phyloP scores from a whole-genome alignment of 2,329 filamentous ascomycete genomes.

The Thelonectria olida region DNA sequence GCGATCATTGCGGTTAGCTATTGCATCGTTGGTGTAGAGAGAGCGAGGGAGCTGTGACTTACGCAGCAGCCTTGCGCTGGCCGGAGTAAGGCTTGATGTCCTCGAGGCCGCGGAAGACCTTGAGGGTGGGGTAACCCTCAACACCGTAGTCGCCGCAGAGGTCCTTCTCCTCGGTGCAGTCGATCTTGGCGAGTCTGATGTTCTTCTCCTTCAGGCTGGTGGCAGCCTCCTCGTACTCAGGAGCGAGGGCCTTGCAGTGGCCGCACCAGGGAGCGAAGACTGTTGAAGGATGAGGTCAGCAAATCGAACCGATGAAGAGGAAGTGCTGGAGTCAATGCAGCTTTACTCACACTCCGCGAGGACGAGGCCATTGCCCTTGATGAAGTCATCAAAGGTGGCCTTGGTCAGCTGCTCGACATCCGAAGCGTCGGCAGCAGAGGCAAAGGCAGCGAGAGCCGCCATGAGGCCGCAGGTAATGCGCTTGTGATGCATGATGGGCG shows the following conservation, averaged over 20 bases:
- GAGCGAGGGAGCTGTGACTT: slow-evolving; percentile 46
- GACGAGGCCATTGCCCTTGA: slow-evolving; percentile 86
- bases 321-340: not conserved
- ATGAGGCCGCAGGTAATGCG: slow-evolving; percentile 63
- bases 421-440: slow-evolving; percentile 71
- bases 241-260: slow-evolving; percentile 97
- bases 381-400: slow-evolving; percentile 87
- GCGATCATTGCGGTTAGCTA: slow-evolving; percentile 31
- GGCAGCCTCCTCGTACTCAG: slow-evolving; percentile 89
- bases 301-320: not conserved
- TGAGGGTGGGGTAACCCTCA: slow-evolving; percentile 97
- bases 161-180: slow-evolving; percentile 94
- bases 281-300: slow-evolving; percentile 55
- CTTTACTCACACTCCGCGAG: slow-evolving; percentile 85
- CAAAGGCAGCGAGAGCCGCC: slow-evolving; percentile 64
- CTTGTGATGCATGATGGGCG: slow-evolving; percentile 58
- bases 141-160: slow-evolving; percentile 91
- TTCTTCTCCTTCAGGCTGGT: slow-evolving; percentile 88
- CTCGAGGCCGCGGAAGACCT: slow-evolving; percentile 94
- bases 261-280: slow-evolving; percentile 97
- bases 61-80: slow-evolving; percentile 85
- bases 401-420: slow-evolving; percentile 88
- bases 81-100: slow-evolving; percentile 85
- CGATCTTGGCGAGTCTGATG: slow-evolving; percentile 85
- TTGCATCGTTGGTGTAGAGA: not conserved